Evolutionary conservation across 768 basidiomycete species (phyloP), one percentile per base, ranked within the genome.

Genomic region (Rhizopogon vesiculosus): DNA sequence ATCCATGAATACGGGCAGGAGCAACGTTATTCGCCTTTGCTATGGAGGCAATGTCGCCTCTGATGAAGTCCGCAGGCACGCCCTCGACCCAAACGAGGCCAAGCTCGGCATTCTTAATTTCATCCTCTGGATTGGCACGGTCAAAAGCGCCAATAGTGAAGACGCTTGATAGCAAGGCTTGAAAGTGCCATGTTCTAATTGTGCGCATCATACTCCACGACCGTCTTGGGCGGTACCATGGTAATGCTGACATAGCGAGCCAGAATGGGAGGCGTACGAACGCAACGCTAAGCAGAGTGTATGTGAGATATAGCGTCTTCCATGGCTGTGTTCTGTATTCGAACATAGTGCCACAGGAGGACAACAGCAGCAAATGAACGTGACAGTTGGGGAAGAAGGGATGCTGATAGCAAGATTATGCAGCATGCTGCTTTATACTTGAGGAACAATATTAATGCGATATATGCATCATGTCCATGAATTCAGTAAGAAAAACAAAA

Each of bases 121-220:
- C 31, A 18, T 45, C 18, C 15, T 55, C 54, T 10, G 45, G 44
- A 29, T 55, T 39, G 18, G 40, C 54, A 19, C 33, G 13, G 25
- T 22, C 15, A 25, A 43, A 18, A 5, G 16, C 18, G 5, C 54
- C 45, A 6, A 41, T 22, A 1, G 35, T 41, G n/a, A 41, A 42
- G n/a, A 51, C 7, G 2, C 25, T 19, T 12, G 25, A 41, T 10
- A 39, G 29, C 0, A 42, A 2, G 25, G 19, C 51, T 19, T 52
- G 38, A 9, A 40, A 1, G 29, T 18, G 33, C 28, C 42, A 42
- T 31, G 78, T 60, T 48, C 67, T 51, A 8, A 82, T 31, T 4
- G 69, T 63, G 13, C 77, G 73, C 35, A 61, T 68, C 25, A 79
- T 54, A 42, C 64, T 63, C 81, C 81, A 82, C 19, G 77, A 72